Evolutionary conservation across 164 flowering plant species (phyloP), one percentile per base, ranked within the genome.

Genomic region (Vitis amurensis): DNA sequence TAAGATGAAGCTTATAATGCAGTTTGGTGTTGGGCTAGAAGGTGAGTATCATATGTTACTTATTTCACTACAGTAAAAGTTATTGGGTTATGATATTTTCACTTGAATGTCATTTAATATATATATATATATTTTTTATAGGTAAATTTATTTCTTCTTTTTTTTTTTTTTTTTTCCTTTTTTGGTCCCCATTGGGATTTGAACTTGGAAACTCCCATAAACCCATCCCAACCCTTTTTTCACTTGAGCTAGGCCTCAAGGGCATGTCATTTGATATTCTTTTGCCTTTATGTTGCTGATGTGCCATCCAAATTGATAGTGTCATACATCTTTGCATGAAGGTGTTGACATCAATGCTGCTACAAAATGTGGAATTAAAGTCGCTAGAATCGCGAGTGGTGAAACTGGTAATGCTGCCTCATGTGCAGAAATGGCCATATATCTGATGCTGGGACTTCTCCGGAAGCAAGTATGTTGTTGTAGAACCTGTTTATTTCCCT

Each of bases 351-450:
- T 90, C 70, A 81, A 76, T 76, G 93, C 96, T 80, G 97, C 98
- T 11, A 84, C 98, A 23, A 76, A 67, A 31, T 69, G 58, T 79
- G 98, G 97, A 71, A 89, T 94, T 50, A 94, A 83, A 83, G 97
- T 94, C 68, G 98, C 93, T 51, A 84, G 91, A 76, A 92, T 94
- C 72, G 93, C 94, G 9, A 79, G 94, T 57, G 76, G 72, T 66
- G 66, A 31, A 44, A 85, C 94, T 73, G 98, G 97, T 73, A 94
- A 94, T 78, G 87, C 98, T 56, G 78, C 82, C 67, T 90, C 97
- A 66, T 94, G 98, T 87, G 98, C 97, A 58, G 98, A 92, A 80
- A 85, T 91, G 93, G 91, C 94, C 29, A 89, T 94, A 75, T 94
- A 89, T 82, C 77, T 94, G 71, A 88, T 91, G 81, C 63, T 94